Evolutionary conservation across 2,329 filamentous ascomycete genomes (phyloP).

Genomic region (Chaetomium sp.): DNA sequence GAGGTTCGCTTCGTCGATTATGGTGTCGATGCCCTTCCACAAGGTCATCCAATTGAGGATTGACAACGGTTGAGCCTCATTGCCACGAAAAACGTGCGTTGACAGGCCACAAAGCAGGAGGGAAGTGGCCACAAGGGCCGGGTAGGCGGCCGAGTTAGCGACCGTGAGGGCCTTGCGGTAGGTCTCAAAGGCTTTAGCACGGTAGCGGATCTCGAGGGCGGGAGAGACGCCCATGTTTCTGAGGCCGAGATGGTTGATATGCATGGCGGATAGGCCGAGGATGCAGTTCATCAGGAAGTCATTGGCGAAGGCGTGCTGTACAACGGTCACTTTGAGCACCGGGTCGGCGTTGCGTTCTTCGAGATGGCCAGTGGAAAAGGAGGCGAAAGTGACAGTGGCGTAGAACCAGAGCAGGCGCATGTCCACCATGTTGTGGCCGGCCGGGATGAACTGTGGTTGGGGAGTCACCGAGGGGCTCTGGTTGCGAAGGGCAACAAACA

Average conservation of each 20-base stretch:
- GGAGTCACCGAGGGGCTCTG: constrained; percentile 8
- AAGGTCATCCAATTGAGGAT: constrained; percentile 51
- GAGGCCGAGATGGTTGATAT: constrained; percentile 36
- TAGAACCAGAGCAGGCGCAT: constrained; percentile 54
- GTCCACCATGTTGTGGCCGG: constrained; percentile 34
- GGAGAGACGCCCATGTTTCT: constrained; percentile 28
- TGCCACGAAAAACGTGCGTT: constrained; percentile 45
- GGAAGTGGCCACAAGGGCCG: constrained; percentile 46
- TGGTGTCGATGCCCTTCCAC: constrained; percentile 47
- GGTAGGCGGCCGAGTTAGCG: constrained; percentile 39
- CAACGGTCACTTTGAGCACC: constrained; percentile 41
- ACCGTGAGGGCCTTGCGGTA: constrained; percentile 46
- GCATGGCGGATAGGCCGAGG: constrained; percentile 45
- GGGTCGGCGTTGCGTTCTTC: constrained; percentile 32
- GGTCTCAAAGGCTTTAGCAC: constrained; percentile 43
- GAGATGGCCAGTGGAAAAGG: constrained; percentile 39
- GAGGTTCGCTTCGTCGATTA: constrained; percentile 36
- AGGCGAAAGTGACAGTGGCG: constrained; percentile 38
- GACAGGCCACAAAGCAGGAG: constrained; percentile 46
- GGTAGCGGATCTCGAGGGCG: constrained; percentile 38
- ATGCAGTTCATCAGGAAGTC: constrained; percentile 50
- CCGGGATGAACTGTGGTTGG: constrained; percentile 34
- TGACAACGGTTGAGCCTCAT: constrained; percentile 39
- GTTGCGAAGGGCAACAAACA: no score
- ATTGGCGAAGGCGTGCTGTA: constrained; percentile 45